Base-by-base conservation (phyloP, 2,329 filamentous ascomycete genomes). In the Hymenotorrendiella dingleyae region DNA sequence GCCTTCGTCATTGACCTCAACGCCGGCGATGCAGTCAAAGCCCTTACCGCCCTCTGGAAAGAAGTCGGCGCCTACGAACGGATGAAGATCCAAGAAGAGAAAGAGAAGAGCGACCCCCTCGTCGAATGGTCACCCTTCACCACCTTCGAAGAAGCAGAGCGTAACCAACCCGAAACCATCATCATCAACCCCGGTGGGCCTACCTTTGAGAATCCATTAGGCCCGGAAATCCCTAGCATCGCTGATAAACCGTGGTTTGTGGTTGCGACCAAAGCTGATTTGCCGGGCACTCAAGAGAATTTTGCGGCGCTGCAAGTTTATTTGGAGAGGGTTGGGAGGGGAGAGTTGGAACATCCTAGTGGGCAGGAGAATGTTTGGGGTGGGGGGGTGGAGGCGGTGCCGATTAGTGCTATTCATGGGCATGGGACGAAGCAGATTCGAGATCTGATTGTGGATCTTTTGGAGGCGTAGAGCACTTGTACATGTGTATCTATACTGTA, bases 171-270 rank as follows among this genome's bases (percentile, higher is more conserved):
- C 21, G 58, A 62, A 42, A 61, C 53, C 2, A 60, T 60, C 23
- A 56, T 51, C 23, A 45, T 58, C 4, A 43, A 46, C 19, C 46
- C 9, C 27, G 56, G 46, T 3, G n/a, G n/a, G n/a, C 52, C 50
- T 17, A 53, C 28, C 20, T 53, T 51, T 12, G 52, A 55, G 12
- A 55, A 49, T 39, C 57, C 54, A 4, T 40, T 57, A 10, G 48
- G 43, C 17, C 55, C 58, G 22, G 48, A 50, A 28, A 29, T 53
- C 4, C 51, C 51, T 3, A 55, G 54, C 33, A 94, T 97, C 52
- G 85, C 86, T n/a, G 78, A 78, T 24, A 98, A 98, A 67, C 90
- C 93, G 1, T 98, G 93, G 93, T 93, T 94, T 57, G 90, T 96
- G 4, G 81, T 96, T 32, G 91, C 87, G 1, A 96, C 90, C 16